Evolutionary conservation across 257 asterid genomes (phyloP), one percentile per base, ranked within the genome.

Genomic region (Orobanche coerulescens): DNA sequence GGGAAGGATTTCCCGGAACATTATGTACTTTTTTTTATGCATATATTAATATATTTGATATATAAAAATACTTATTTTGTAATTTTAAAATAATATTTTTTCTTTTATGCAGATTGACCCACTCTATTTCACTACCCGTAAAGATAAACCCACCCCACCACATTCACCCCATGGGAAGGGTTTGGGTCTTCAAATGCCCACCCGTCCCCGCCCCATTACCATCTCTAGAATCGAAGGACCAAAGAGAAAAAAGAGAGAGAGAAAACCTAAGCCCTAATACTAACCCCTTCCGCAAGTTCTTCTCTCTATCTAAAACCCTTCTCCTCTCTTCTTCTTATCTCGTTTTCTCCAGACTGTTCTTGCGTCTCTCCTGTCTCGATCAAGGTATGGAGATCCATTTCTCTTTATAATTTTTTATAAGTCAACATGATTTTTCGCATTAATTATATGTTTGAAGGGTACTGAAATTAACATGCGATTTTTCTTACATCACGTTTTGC

Each of bases 271-370:
- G 62, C 68, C 73, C 69, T 44, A 28, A 16, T 22, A 58, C 70
- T 36, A 70, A 75, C 73, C 73, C 56, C 76, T 75, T 62, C 71
- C 11, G 51, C 76, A 70, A 66, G 76, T 14, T 19, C 57, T 14
- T 19, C 57, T 37, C 60, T 7, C 47, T 12, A 51, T n/a, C 63
- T 62, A 61, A 75, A 75, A 70, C 76, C 71, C 74, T 63, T 39
- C 46, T 22, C 23, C 15, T 40, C 37, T 15, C 26, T 16, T 50
- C 14, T 10, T 69, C 28, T 2, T 1, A 10, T 54, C 59, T 42
- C 51, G 22, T 37, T 60, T 58, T 37, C 51, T 55, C 20, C 11
- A 1, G 60, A 11, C 64, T 28, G 24, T 46, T 46, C 34, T 26
- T 14, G 9, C 58, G 50, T 4, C 23, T 4, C 14, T 51, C 39